Conservation (phyloP, 805 yeast genomes). For the Yamadazyma endophytica region DNA sequence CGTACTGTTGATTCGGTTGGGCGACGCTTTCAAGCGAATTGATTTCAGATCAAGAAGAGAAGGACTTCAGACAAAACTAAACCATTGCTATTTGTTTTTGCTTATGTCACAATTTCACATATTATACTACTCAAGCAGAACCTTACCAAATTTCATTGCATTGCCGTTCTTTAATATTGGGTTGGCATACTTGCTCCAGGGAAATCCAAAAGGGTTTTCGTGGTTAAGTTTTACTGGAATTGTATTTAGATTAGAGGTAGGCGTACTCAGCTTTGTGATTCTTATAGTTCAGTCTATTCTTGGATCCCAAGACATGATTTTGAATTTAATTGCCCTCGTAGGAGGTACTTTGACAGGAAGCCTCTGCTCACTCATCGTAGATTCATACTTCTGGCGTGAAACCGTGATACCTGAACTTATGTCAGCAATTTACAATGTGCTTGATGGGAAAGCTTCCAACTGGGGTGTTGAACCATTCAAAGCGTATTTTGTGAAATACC, state of each 20-base stretch:
- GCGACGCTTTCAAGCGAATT: conserved; percentile 28
- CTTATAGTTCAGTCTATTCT: conserved; percentile 44
- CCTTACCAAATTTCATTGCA: conserved; percentile 84
- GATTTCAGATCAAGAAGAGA: conserved; percentile 16
- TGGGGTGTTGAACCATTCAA: conserved; percentile 85
- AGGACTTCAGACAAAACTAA: conserved; percentile 22
- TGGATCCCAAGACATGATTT: conserved; percentile 42
- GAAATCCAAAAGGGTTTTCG: conserved; percentile 44
- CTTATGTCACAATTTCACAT: conserved; percentile 72
- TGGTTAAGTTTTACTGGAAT: conserved; percentile 59
- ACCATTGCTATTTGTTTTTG: conserved; percentile 59
- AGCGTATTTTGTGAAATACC: conserved; percentile 59
- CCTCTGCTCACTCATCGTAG: conserved; percentile 47
- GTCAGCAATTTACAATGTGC: conserved; percentile 69
- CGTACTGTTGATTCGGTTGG: conserved; percentile 46
- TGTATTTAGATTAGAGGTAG: conserved; percentile 70
- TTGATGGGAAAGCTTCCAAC: conserved; percentile 65
- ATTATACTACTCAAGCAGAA: conserved; percentile 73
- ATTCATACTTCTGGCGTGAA: conserved; percentile 72
- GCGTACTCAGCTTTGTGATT: conserved; percentile 47
- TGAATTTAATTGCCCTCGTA: conserved; percentile 34
- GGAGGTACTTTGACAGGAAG: conserved; percentile 41
- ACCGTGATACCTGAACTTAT: conserved; percentile 68
- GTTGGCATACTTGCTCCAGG: conserved; percentile 46
- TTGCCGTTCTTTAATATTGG: conserved; percentile 67